Base-by-base conservation (phyloP, 2,329 filamentous ascomycete genomes). In the Rutstroemia sp. region DNA sequence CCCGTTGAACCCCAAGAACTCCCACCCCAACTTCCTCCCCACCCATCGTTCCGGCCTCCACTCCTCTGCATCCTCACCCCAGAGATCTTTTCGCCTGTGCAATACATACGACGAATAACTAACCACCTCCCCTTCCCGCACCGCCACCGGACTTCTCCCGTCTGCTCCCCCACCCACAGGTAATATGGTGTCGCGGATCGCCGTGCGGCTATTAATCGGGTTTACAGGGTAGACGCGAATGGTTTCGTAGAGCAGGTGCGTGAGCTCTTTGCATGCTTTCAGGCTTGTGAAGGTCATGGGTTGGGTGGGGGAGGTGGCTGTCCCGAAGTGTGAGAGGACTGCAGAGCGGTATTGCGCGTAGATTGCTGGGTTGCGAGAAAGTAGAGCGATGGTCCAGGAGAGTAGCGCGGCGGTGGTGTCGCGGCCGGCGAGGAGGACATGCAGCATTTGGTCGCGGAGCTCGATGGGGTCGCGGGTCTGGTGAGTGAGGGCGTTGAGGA, bases 1-100 rank as follows among this genome's bases (percentile, higher is more conserved):
- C 16, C 83, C 75, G 63, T 83, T 88, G 66, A 94, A 94, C 0
- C 86, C 85, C 49, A 88, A 85, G 58, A 88, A 90, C 0, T 88
- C 89, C 72, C 92, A 88, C 30, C 80, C 72, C 0, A 82, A 61
- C 0, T 86, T 91, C 3, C 81, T 64, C n/a, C 77, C 75, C 41
- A 70, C 71, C 89, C 89, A 95, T 14, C 90, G 76, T 70, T 89
- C 87, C 0, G 90, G 90, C 2, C 77, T 74, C 71, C 90, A 94
- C 2, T 81, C 77, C 19, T 88, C 81, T 0, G 83, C 86, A 60
- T 90, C 85, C 0, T 77, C 67, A 0, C 87, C 88, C 87, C 87
- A 92, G 63, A 91, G 86, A 58, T 81, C 79, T 4, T 65, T 64
- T n/a, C 69, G 56, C 6, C 69, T 56, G 49, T 71, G 69, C 49